Conservation (phyloP, 169 alveolate genomes). For the Eimeria acervulina region DNA sequence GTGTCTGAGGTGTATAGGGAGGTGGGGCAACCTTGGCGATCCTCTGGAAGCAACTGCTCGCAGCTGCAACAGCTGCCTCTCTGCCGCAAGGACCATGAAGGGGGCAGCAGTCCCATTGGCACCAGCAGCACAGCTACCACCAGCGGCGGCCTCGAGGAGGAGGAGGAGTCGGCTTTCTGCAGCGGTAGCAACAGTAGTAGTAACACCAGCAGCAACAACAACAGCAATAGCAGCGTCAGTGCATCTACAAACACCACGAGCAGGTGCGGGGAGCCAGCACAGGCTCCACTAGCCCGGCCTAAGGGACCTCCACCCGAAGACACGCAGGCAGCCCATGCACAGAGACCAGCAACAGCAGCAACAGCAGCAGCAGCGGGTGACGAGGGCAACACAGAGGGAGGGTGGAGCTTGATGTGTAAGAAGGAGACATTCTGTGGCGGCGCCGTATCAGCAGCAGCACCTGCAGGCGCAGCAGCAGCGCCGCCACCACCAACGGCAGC, state of each 20-base stretch:
- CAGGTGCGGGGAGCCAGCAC: not conserved
- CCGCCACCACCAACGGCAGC: not conserved
- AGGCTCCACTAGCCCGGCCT: not conserved
- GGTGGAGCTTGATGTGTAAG: slow-evolving; percentile 14
- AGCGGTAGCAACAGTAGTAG: slow-evolving; percentile 37
- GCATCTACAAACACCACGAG: not conserved
- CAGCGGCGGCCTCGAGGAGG: slow-evolving; percentile 63
- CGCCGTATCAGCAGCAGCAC: not conserved
- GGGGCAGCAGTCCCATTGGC: slow-evolving; percentile 75
- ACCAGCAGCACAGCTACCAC: slow-evolving; percentile 66
- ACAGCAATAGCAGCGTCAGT: not conserved
- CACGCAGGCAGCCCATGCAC: not conserved
- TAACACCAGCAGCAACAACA: not conserved
- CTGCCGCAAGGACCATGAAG: slow-evolving; percentile 8
- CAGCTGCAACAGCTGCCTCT: slow-evolving; percentile 56
- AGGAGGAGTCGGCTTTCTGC: slow-evolving; percentile 45
- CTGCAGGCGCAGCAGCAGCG: slow-evolving; percentile 37
- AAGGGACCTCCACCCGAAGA: slow-evolving; percentile 18
- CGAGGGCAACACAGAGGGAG: slow-evolving; percentile 34
- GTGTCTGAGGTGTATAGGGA: slow-evolving; percentile 60
- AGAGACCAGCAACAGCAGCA: slow-evolving; percentile 20
- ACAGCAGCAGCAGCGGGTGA: slow-evolving; percentile 35
- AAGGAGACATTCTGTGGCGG: slow-evolving; percentile 2
- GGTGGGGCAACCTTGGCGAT: slow-evolving; percentile 1
- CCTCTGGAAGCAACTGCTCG: not conserved